phyloP scores from a whole-genome alignment of 176 grass and related monocot genomes.

The Metroxylon sagu region DNA sequence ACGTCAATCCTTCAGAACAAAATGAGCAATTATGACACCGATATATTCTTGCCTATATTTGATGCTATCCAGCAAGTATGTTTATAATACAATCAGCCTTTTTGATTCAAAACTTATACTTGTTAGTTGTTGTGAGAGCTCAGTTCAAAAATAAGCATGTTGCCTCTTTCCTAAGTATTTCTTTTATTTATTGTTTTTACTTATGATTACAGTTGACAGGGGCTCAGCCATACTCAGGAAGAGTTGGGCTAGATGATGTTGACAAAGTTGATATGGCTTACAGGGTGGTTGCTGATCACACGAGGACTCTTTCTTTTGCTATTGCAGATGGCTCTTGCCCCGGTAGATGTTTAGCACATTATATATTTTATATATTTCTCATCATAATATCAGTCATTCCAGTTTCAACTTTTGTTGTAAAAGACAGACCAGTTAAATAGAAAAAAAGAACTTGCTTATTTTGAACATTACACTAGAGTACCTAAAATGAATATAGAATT shows the following conservation, averaged over 20 bases:
- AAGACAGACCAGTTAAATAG: too few relatives aligned
- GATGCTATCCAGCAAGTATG: constrained; percentile 74
- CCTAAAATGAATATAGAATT: too few relatives aligned
- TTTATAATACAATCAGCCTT: constrained; percentile 4
- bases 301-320: constrained; percentile 79
- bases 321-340: constrained; percentile 91
- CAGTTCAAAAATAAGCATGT: too few relatives aligned
- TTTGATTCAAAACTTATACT: too few relatives aligned
- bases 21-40: constrained; percentile 98
- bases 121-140: too few relatives aligned
- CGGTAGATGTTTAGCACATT: constrained; percentile 24
- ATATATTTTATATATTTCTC: too few relatives aligned
- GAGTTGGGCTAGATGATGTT: constrained; percentile 66
- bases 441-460: too few relatives aligned
- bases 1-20: constrained; percentile 93
- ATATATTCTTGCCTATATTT: constrained; percentile 84
- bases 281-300: constrained; percentile 93
- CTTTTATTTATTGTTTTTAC: too few relatives aligned
- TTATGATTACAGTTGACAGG: constrained; percentile 45
- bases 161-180: too few relatives aligned
- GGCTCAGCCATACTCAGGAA: constrained; percentile 51
- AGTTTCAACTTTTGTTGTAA: too few relatives aligned
- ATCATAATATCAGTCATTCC: too few relatives aligned
- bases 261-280: constrained; percentile 97
- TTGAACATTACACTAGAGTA: too few relatives aligned